Evolutionary conservation across 306 rosid species (phyloP).

Genomic region (Dalbergia cultrata): DNA sequence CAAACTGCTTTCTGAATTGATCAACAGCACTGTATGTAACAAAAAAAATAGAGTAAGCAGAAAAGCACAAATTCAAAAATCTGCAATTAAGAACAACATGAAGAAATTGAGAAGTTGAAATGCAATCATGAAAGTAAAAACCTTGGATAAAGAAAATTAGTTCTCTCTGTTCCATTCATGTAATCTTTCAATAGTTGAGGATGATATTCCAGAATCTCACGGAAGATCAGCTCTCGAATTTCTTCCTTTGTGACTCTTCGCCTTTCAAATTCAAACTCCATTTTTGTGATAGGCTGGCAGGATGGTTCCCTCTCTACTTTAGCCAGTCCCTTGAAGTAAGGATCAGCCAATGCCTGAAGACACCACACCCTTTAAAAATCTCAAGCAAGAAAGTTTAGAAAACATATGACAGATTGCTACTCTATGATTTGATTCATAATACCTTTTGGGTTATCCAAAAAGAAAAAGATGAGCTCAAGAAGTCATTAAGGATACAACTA

Average conservation of each 20-base stretch:
- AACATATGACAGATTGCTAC: slow-evolving; percentile 16
- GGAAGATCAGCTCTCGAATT: slow-evolving; percentile 89
- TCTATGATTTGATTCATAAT: slow-evolving; percentile 24
- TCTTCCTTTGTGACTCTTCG: slow-evolving; percentile 93
- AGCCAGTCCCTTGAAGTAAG: slow-evolving; percentile 88
- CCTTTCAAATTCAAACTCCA: slow-evolving; percentile 98
- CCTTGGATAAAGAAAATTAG: slow-evolving; percentile 98
- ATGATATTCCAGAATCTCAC: slow-evolving; percentile 94
- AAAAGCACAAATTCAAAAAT: slow-evolving; percentile 16
- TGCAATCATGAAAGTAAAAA: slow-evolving; percentile 11
- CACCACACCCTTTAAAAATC: slow-evolving; percentile 33
- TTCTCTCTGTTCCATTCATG: slow-evolving; percentile 92
- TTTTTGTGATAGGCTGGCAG: slow-evolving; percentile 93
- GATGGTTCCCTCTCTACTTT: slow-evolving; percentile 95
- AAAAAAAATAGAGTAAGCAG: slow-evolving; percentile 35
- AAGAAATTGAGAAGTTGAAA: too few species aligned
- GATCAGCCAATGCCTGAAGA: slow-evolving; percentile 88
- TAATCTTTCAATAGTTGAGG: slow-evolving; percentile 94
- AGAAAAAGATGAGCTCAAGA: slow-evolving; percentile 17
- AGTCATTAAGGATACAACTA: slow-evolving; percentile 2
- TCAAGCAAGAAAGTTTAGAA: slow-evolving; percentile 5
- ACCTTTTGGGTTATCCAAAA: slow-evolving; percentile 4
- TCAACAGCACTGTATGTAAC: slow-evolving; percentile 79
- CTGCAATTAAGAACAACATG: background rate
- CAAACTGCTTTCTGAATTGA: slow-evolving; percentile 95